These are phyloP conservation scores for Leccinum variicolor DNA, from an alignment of 768 basidiomycete species.

Conservation along the genomic window DNA sequence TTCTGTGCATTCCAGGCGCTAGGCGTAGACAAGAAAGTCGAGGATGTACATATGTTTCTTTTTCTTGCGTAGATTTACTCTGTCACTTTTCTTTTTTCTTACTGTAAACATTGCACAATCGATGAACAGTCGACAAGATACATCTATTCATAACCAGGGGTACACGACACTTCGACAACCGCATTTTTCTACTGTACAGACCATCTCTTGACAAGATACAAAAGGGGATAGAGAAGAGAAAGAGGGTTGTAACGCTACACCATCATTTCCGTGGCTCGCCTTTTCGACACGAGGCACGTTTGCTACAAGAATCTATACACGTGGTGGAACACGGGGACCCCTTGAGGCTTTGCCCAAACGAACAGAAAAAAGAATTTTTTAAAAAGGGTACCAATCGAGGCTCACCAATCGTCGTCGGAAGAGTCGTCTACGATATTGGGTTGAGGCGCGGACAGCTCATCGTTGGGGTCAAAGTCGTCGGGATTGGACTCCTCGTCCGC, in stretches of 20 bases:
- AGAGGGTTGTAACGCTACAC: no score
- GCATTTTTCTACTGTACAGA: background rate
- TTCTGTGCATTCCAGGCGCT: background rate
- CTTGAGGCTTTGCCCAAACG: background rate
- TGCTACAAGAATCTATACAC: background rate
- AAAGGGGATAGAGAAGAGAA: no score
- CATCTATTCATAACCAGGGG: no score
- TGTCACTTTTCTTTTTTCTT: background rate
- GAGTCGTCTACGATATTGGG: constrained; percentile 17
- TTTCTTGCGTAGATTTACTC: background rate
- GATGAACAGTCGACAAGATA: no score
- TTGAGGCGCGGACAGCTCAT: constrained; percentile 3
- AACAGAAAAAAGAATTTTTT: background rate
- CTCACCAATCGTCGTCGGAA: constrained; percentile 29
- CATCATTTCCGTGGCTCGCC: background rate
- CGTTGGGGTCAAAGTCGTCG: constrained; percentile 13
- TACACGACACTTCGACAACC: no score
- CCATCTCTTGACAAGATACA: background rate
- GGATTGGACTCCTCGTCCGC: constrained; percentile 5
- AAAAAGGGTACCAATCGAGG: background rate
- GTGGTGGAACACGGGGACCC: background rate
- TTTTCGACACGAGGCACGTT: background rate
- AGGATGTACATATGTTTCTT: constrained; percentile 8
- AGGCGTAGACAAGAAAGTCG: constrained; percentile 6
- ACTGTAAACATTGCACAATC: background rate